These are phyloP conservation scores for Tolypocladium nubicola DNA, from an alignment of 2,329 filamentous ascomycete genomes.

Conservation along the genomic window DNA sequence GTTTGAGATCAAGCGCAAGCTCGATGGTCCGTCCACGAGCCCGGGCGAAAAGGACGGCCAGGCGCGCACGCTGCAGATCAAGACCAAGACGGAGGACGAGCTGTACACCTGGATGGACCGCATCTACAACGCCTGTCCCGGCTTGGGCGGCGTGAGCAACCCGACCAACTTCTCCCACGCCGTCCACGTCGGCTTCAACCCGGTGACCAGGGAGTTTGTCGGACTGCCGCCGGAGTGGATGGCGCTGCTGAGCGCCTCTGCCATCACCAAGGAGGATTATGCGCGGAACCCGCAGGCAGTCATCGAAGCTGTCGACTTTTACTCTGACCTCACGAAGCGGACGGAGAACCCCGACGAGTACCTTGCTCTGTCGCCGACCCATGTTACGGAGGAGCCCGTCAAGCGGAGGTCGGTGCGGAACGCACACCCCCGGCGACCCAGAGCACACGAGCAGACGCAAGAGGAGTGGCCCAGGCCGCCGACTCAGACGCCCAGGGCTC, in stretches of 20 bases:
- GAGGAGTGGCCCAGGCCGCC: background rate
- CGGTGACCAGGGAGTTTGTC: conserved; percentile 87
- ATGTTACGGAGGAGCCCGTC: conserved; percentile 45
- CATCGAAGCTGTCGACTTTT: conserved; percentile 75
- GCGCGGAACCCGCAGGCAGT: conserved; percentile 87
- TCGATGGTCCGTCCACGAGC: conserved; percentile 57
- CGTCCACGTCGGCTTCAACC: conserved; percentile 95
- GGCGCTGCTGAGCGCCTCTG: conserved; percentile 87
- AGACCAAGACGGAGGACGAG: conserved; percentile 90
- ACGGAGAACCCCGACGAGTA: conserved; percentile 61
- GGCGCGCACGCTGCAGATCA: conserved; percentile 78
- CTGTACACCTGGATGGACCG: conserved; percentile 98
- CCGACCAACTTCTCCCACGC: conserved; percentile 97
- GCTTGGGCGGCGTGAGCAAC: conserved; percentile 96
- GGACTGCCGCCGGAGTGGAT: conserved; percentile 95
- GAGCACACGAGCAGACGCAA: background rate
- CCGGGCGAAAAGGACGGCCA: conserved; percentile 71
- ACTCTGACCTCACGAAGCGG: conserved; percentile 71
- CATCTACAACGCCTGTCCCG: conserved; percentile 94
- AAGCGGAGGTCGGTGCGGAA: conserved; percentile 33
- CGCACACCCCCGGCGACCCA: conserved; percentile 14
- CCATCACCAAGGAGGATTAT: conserved; percentile 97
- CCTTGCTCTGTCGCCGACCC: conserved; percentile 56
- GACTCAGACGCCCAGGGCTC: background rate
- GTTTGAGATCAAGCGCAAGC: conserved; percentile 79